Evolutionary conservation across 495 filamentous ascomycete species (phyloP), one percentile per base, ranked within the genome.

Genomic region (Aspergillus heteromorphus): DNA sequence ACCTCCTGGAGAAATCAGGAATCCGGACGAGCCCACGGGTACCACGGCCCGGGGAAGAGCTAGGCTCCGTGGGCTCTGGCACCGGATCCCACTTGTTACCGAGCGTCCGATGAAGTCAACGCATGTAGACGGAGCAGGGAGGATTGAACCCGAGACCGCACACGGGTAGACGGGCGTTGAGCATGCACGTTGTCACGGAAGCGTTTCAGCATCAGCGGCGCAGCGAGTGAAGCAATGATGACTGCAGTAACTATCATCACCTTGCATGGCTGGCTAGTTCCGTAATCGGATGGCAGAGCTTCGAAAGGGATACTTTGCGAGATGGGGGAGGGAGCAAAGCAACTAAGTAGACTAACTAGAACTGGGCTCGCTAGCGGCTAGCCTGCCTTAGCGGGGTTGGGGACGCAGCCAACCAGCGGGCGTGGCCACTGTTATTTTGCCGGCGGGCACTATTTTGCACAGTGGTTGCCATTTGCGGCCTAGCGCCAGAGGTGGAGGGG

Each of bases 1-100:
- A n/a, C n/a, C 34, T 38, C 34, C 34, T 5, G 34, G 34, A 38
- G 11, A 38, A n/a, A 38, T 38, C 34, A 38, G n/a, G 34, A 4
- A 38, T n/a, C 34, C n/a, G n/a, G 27, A 27, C 43, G 29, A 29
- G 21, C 21, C 43, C 38, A 8, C 36, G 48, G 29, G 34, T 31
- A 51, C 19, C 3, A 31, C 34, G 49, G 40, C 18, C 49, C 49
- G 49, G 49, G 49, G 49, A 38, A 52, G 49, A 29, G 43, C 43
- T 38, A 43, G 49, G 49, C 49, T 52, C 49, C 49, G 49, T 38
- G 18, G 38, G 38, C 16, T 11, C 38, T 16, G 14, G 10, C 40
- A 21, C 36, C 49, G 36, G 38, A 42, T 17, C 31, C 49, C 49
- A 43, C 11, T 43, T n/a, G 13, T 21, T 52, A 38, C 49, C 49